A percentile compares a stretch with the other conserved stretches of the same genome.
These are phyloP conservation scores for Nicotiana undulata DNA, from an alignment of 257 asterid genomes.

Conservation along the genomic window DNA sequence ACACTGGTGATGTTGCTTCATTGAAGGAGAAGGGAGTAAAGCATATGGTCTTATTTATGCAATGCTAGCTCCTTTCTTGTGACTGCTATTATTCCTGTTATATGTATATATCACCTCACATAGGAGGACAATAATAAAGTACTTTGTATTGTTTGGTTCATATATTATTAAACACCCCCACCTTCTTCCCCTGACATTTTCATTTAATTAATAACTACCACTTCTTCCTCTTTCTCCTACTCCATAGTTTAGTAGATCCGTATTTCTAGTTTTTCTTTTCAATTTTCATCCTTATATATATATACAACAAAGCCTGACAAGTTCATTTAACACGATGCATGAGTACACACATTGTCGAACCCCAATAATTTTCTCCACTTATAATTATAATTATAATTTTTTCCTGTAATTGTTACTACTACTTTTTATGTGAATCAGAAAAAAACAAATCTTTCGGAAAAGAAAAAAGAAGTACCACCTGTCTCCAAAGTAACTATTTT, in stretches of 20 bases:
- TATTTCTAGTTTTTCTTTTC: background rate
- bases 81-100: background rate
- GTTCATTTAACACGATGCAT: conserved; percentile 1
- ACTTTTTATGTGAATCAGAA: background rate
- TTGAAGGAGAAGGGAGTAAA: background rate
- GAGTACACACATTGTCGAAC: background rate
- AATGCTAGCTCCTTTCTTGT: conserved; percentile 1
- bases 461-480: background rate
- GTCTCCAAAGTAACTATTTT: background rate
- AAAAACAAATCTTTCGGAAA: background rate
- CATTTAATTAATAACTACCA: conserved; percentile 5
- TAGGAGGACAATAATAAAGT: background rate
- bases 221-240: background rate
- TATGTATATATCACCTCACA: background rate
- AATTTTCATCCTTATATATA: background rate
- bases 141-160: conserved; percentile 1
- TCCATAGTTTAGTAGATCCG: background rate
- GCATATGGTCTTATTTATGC: background rate
- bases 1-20: conserved; percentile 1
- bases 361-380: background rate
- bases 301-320: background rate
- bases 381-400: background rate
- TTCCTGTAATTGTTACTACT: background rate
- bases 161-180: background rate
- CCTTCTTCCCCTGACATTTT: conserved; percentile 6